A percentile compares a stretch with the other conserved stretches of the same genome.
Conservation (phyloP, 2,329 filamentous ascomycete species). For the Fusarium armeniacum region DNA sequence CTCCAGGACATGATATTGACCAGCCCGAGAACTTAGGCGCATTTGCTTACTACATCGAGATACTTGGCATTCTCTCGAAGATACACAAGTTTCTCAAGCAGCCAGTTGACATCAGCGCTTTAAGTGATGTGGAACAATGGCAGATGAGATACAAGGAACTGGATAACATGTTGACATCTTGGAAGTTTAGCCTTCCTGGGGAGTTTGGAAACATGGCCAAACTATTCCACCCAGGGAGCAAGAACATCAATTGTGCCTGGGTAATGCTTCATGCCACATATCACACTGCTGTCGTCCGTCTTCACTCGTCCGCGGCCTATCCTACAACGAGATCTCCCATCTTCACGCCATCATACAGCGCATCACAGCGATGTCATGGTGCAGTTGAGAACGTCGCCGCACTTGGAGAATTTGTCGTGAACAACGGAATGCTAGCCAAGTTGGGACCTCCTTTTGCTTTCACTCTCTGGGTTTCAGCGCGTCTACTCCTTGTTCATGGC, state of each 20-base stretch:
- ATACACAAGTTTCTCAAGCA: slow-evolving; percentile 91
- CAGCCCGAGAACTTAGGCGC: slow-evolving; percentile 86
- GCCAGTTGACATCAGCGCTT: slow-evolving; percentile 87
- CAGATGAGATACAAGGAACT: slow-evolving; percentile 88
- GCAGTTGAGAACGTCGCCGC: slow-evolving; percentile 87
- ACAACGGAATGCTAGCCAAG: slow-evolving; percentile 80
- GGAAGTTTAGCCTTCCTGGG: slow-evolving; percentile 85
- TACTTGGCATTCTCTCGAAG: slow-evolving; percentile 86
- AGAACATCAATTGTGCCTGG: slow-evolving; percentile 83
- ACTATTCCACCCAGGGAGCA: slow-evolving; percentile 78
- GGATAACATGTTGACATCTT: slow-evolving; percentile 81
- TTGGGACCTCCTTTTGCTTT: slow-evolving; percentile 93
- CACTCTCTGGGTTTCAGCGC: slow-evolving; percentile 90
- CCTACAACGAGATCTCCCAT: slow-evolving; percentile 89
- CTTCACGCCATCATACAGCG: slow-evolving; percentile 89
- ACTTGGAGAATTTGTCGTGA: slow-evolving; percentile 82
- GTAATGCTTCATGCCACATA: slow-evolving; percentile 93
- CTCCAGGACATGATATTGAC: slow-evolving; percentile 73
- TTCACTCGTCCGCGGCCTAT: slow-evolving; percentile 93
- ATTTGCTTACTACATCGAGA: slow-evolving; percentile 92
- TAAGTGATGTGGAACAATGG: slow-evolving; percentile 90
- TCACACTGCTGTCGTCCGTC: slow-evolving; percentile 88
- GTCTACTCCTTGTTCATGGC: slow-evolving; percentile 88
- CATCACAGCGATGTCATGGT: slow-evolving; percentile 83
- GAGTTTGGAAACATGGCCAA: slow-evolving; percentile 89